These are phyloP conservation scores for Talaromyces piceae DNA, from an alignment of 2,329 filamentous ascomycete genomes.

Conservation along the genomic window DNA sequence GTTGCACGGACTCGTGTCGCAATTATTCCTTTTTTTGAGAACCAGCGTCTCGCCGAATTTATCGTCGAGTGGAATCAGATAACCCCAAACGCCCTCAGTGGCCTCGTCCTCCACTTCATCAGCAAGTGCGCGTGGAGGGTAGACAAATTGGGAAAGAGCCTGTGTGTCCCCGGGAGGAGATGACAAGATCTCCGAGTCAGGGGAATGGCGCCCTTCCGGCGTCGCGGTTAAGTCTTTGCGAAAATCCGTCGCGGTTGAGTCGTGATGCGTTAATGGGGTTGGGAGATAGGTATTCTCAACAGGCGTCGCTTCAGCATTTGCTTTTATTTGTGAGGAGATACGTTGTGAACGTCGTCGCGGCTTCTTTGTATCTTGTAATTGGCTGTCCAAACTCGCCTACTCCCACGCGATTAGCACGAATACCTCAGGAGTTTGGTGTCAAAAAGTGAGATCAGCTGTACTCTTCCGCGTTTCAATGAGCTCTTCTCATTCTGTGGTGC, in stretches of 20 bases:
- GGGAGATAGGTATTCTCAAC: slow-evolving; percentile 64
- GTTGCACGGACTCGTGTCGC: slow-evolving; percentile 39
- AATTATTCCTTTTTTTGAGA: slow-evolving; percentile 65
- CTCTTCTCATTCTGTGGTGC: slow-evolving; percentile 60
- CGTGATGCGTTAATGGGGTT: slow-evolving; percentile 68
- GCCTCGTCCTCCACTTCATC: slow-evolving; percentile 82
- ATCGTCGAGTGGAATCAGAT: slow-evolving; percentile 73
- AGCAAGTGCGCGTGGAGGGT: slow-evolving; percentile 62
- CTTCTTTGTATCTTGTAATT: slow-evolving; percentile 65
- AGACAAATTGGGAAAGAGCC: slow-evolving; percentile 70
- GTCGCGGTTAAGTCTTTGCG: slow-evolving; percentile 66
- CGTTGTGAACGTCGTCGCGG: slow-evolving; percentile 71
- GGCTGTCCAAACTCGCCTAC: slow-evolving; percentile 60
- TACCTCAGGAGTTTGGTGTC: slow-evolving; percentile 14
- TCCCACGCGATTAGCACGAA: slow-evolving; percentile 7
- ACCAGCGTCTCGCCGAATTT: slow-evolving; percentile 64
- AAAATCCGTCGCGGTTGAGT: slow-evolving; percentile 53
- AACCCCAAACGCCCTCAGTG: slow-evolving; percentile 88
- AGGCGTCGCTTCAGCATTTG: slow-evolving; percentile 45
- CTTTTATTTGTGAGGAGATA: slow-evolving; percentile 52
- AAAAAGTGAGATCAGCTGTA: slow-evolving; percentile 40
- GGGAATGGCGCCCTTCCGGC: slow-evolving; percentile 50
- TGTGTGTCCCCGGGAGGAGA: slow-evolving; percentile 71
- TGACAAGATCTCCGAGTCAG: slow-evolving; percentile 41
- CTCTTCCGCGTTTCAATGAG: slow-evolving; percentile 74